Evolutionary conservation across 441 rosid genomes (phyloP).

Genomic region (Corymbia calophylla): DNA sequence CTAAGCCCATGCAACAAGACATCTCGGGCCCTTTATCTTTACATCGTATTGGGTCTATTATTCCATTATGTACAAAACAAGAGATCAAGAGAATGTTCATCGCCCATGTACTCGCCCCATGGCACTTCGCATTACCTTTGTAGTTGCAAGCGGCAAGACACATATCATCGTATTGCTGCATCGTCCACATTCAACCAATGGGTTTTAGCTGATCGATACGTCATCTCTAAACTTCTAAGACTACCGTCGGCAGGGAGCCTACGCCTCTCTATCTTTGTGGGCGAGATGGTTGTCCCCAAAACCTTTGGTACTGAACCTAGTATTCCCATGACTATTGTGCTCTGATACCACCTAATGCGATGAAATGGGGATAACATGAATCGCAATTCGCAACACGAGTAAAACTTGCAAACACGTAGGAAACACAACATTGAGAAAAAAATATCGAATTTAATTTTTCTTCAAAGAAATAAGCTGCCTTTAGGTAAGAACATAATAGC

Average conservation of each 20-base stretch:
- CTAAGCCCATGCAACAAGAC: neutral
- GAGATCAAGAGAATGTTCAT: neutral
- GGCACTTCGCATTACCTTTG: neutral
- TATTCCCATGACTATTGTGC: neutral
- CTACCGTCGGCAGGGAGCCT: neutral
- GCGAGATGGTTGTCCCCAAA: neutral
- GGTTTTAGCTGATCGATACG: neutral
- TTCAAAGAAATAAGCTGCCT: neutral
- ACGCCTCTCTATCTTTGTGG: neutral
- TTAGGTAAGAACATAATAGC: neutral
- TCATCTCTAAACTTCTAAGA: neutral
- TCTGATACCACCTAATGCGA: accelerated
- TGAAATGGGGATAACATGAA: accelerated
- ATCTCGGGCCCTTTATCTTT: neutral
- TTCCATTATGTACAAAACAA: neutral
- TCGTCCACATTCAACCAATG: neutral
- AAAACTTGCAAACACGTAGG: neutral
- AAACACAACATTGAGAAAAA: accelerated
- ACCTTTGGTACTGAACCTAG: neutral
- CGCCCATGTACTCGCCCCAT: neutral
- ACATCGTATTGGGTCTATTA: neutral
- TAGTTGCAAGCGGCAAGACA: neutral
- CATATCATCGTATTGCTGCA: neutral
- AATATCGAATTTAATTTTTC: neutral
- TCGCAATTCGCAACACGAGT: neutral